Evolutionary conservation across 768 basidiomycete genomes (phyloP), one percentile per base, ranked within the genome.

Genomic region (Mycena crocata): DNA sequence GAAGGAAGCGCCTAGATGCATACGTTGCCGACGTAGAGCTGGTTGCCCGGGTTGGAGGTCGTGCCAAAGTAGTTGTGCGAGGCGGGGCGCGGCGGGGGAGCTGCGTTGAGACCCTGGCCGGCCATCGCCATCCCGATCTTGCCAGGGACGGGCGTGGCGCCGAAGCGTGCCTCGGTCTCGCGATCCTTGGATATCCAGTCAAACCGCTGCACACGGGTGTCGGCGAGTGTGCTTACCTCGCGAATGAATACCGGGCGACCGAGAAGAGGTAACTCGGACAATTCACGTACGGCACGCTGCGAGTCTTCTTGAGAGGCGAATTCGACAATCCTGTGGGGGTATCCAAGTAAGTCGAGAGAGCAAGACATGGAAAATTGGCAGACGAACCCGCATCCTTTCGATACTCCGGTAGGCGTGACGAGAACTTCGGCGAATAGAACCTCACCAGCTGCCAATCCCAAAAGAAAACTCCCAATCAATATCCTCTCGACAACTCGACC

Each of bases 351-450:
- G 67, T 35, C 49, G 30, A 30, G 31, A 42, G 45, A 14, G 42
- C 65, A 39, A 50, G 19, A 46, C 50, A 57, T 39, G 49, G 37
- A 31, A 39, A 49, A 55, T n/a, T n/a, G n/a, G 44, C 44, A 24
- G 9, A 87, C 96, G 81, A 75, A 98, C 98, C 97, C 97, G 90
- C 97, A 99, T 78, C 97, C 97, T 80, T 99, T 99, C 28, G 96
- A 98, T 59, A 97, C 89, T 32, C 97, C 97, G 24, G 93, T 96
- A 19, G 97, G 97, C 8, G 98, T 98, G 73, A 96, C 85, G 76
- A 99, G 90, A 73, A 99, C 95, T 90, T 99, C 97, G 88, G 97
- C 94, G 90, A 99, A 99, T 81, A 97, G 91, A 78, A 98, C 96
- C 87, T 96, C 96, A 87, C 97, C 97, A 90, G 95, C 97, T 97